A percentile compares a stretch with the other conserved stretches of the same genome.
Conservation (phyloP, 495 filamentous ascomycete species). For the Collariella sp. region DNA sequence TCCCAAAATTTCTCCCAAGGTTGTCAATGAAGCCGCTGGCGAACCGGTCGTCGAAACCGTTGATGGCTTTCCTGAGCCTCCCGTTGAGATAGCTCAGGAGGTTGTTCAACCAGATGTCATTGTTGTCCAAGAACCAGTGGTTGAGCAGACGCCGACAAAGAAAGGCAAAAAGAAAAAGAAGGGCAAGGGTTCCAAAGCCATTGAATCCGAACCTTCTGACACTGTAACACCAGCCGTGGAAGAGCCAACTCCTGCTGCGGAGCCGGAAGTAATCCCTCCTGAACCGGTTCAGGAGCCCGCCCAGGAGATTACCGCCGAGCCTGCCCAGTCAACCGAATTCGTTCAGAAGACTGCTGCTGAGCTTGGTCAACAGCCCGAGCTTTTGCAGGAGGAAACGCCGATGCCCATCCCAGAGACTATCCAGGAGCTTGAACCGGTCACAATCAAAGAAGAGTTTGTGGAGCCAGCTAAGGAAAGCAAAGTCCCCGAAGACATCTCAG, state of each 20-base stretch:
- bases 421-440: neutral
- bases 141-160: constrained; percentile 7
- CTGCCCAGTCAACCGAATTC: neutral
- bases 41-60: constrained; percentile 3
- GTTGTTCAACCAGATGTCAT: neutral
- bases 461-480: neutral
- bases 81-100: neutral
- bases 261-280: neutral
- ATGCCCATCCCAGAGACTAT: neutral
- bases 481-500: neutral
- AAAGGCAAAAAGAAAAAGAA: constrained; percentile 25
- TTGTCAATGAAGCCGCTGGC: neutral
- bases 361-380: neutral
- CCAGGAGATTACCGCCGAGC: neutral
- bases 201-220: constrained; percentile 1
- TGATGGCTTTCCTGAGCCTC: neutral
- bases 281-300: constrained; percentile 10
- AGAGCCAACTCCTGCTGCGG: neutral
- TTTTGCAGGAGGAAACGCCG: neutral
- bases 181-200: constrained; percentile 13
- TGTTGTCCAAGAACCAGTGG: neutral
- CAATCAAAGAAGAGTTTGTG: neutral
- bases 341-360: neutral
- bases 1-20: neutral
- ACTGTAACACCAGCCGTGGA: neutral